Evolutionary conservation across 169 alveolate genomes (phyloP), one percentile per base, ranked within the genome.

Genomic region (Plasmodium vinckei): DNA sequence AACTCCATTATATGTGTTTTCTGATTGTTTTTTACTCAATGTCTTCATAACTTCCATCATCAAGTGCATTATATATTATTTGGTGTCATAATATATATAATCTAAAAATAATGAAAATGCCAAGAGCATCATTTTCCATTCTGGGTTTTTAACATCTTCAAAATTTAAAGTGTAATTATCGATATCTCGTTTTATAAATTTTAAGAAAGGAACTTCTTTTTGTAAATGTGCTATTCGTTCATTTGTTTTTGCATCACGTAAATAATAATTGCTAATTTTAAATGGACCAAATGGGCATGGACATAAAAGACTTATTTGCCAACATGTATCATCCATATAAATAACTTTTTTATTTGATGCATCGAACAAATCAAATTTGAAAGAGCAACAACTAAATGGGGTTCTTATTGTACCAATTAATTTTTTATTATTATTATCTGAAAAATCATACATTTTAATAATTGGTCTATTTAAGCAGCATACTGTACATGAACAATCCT

Each of bases 91-190:
- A 68, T 77, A 77, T 10, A 77, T 77, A 21, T 77, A 77, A 68
- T 77, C 88, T 54, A 77, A 15, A 53, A 77, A 77, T 13, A 77
- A 75, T 17, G 88, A 63, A 77, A 77, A 77, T 51, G 88, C 88
- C 47, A 77, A 25, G 23, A 77, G 77, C 88, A 77, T 77, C 88
- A 77, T 77, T 68, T 77, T 77, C 88, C 88, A 77, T 56, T 77
- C 88, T 13, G 88, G 88, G 33, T 77, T 77, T 54, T 63, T 2
- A 39, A 77, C 77, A 42, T 77, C 67, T 27, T 77, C 88, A 27
- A 77, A 77, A 67, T 77, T 65, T 51, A 77, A 19, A 13, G 75
- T 64, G 44, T 77, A 77, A 23, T 77, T 77, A 59, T 77, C 88
- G 23, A 77, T 61, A 44, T 77, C 88, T 27, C 75, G 60, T 44